Percentiles rank a stretch among this genome's conserved stretches.
Evolutionary conservation across 352 stramenopile species (phyloP).

Genomic region (Phytophthora hybrid): DNA sequence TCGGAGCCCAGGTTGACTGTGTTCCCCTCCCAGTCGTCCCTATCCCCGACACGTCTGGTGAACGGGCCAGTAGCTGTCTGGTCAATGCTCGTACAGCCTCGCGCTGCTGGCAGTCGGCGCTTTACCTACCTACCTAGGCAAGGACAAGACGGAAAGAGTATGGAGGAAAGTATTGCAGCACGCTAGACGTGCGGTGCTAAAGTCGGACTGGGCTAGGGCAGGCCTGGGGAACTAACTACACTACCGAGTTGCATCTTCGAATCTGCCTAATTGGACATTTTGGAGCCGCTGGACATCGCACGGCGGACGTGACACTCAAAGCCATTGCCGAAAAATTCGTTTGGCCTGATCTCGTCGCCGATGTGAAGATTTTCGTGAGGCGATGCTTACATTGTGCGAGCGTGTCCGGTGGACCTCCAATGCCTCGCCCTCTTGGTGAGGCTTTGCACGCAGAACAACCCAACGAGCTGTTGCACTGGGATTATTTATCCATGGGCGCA

Average conservation of each 20-base stretch:
- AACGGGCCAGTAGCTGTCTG: too few species aligned
- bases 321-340: background rate
- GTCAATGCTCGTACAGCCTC: too few species aligned
- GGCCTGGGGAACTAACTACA: too few species aligned
- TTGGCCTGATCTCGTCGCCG: background rate
- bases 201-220: too few species aligned
- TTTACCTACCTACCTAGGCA: too few species aligned
- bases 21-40: too few species aligned
- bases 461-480: background rate
- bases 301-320: constrained; percentile 13
- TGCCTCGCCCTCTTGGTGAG: background rate
- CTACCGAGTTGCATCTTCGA: constrained; percentile 26
- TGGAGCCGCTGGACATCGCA: too few species aligned
- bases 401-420: background rate
- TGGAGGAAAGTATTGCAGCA: background rate
- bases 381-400: background rate
- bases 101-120: too few species aligned
- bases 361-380: background rate
- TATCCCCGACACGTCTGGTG: too few species aligned
- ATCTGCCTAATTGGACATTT: constrained; percentile 36
- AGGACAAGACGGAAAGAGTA: too few species aligned
- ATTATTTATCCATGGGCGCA: background rate
- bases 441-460: background rate
- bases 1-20: too few species aligned
- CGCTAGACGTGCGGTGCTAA: too few species aligned